Percentiles rank a stretch among this genome's conserved stretches.
Conservation (phyloP, 257 asterid genomes). For the Solanum paucissectum region DNA sequence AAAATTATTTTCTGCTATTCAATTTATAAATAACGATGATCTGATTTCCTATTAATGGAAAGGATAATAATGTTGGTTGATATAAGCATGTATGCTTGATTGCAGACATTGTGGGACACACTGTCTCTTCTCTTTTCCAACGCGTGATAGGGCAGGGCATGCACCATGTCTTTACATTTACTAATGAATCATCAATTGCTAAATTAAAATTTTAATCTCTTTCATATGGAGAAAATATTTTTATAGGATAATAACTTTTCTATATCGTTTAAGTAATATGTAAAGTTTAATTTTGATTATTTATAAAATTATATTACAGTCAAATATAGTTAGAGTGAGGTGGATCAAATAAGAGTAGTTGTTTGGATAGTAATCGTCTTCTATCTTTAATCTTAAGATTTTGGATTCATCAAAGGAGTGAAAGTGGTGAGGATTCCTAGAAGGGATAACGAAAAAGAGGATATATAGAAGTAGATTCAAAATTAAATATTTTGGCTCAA, state of each 20-base stretch:
- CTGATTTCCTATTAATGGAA: not conserved
- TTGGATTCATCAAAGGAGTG: not conserved
- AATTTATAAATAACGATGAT: too few relatives aligned
- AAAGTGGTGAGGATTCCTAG: not conserved
- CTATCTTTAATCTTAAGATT: not conserved
- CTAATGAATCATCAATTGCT: not conserved
- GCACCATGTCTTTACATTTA: not conserved
- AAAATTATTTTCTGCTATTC: too few relatives aligned
- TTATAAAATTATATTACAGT: not conserved
- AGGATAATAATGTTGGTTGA: not conserved
- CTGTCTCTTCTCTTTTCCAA: not conserved
- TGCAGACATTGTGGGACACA: not conserved
- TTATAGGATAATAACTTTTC: not conserved
- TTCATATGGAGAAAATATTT: not conserved
- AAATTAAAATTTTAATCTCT: not conserved
- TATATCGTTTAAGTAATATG: not conserved
- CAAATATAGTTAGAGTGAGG: not conserved
- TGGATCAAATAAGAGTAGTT: not conserved
- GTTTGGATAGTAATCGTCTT: not conserved
- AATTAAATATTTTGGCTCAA: not conserved
- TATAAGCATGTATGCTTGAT: not conserved
- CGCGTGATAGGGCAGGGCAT: not conserved
- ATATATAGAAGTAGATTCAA: not conserved
- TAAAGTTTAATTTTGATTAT: not conserved
- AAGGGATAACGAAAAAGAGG: not conserved